phyloP scores from a whole-genome alignment of 1,139 yeast genomes.

The Sugiyamaella grinbergsii region DNA sequence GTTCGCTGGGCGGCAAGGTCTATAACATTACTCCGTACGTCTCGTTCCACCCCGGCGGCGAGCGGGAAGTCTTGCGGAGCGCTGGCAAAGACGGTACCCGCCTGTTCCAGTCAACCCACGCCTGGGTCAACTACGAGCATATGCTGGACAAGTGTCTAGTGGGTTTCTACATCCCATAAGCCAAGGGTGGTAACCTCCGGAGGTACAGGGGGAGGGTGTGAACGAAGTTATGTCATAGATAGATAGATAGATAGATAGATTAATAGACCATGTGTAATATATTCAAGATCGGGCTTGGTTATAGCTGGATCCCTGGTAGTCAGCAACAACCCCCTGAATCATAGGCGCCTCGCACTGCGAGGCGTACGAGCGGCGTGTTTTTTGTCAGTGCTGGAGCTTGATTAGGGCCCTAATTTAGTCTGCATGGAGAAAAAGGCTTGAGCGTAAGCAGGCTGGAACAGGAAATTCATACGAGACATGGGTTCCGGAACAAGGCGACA shows the following conservation, averaged over 20 bases:
- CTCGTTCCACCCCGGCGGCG: conserved; percentile 93
- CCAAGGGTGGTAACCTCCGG: background rate
- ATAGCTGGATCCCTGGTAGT: too few relatives aligned
- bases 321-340: too few relatives aligned
- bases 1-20: conserved; percentile 75
- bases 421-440: too few relatives aligned
- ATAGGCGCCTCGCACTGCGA: too few relatives aligned
- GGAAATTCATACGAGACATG: too few relatives aligned
- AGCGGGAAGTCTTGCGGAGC: conserved; percentile 69
- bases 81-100: conserved; percentile 86
- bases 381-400: too few relatives aligned
- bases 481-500: too few relatives aligned
- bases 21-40: conserved; percentile 83
- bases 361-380: too few relatives aligned
- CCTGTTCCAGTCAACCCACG: conserved; percentile 77
- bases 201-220: background rate
- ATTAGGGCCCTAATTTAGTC: too few relatives aligned
- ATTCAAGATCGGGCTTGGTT: too few relatives aligned
- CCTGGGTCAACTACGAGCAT: conserved; percentile 86
- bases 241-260: background rate
- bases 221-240: background rate
- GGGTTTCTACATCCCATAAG: conserved; percentile 51
- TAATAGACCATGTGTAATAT: too few relatives aligned
- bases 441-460: too few relatives aligned
- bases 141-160: conserved; percentile 76